phyloP scores from a whole-genome alignment of 2,329 filamentous ascomycete genomes.

The Xylaria digitata region DNA sequence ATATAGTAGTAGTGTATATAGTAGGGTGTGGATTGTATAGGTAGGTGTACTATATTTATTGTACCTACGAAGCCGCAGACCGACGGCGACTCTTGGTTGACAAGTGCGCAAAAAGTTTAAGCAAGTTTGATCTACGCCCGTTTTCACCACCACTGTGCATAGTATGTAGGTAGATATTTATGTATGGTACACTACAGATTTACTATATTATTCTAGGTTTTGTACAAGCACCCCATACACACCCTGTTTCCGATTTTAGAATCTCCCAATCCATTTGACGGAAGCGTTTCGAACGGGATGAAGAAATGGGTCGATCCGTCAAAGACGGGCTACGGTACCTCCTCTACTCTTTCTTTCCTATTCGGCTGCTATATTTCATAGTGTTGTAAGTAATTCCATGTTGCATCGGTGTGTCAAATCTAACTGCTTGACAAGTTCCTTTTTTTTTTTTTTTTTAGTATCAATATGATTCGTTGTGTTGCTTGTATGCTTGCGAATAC shows the following conservation, averaged over 20 bases:
- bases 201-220: background rate
- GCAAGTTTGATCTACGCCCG: slow-evolving; percentile 18
- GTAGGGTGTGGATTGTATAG: background rate
- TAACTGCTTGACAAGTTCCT: background rate
- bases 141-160: background rate
- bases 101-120: slow-evolving; percentile 1
- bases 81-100: slow-evolving; percentile 21
- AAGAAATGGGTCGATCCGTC: background rate
- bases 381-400: background rate
- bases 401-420: slow-evolving; percentile 11
- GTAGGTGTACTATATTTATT: too few relatives aligned
- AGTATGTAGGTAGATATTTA: too few relatives aligned
- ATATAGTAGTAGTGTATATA: background rate
- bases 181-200: background rate
- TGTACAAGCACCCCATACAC: background rate
- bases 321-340: background rate
- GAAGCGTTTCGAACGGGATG: slow-evolving; percentile 21
- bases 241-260: background rate
- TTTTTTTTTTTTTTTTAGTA: background rate
- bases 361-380: background rate
- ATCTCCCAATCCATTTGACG: background rate
- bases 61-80: slow-evolving; percentile 14
- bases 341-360: too few relatives aligned
- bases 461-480: background rate
- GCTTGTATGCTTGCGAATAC: background rate